These are phyloP conservation scores for Apiospora malaysiana DNA, from an alignment of 2,329 filamentous ascomycete genomes.

Conservation along the genomic window DNA sequence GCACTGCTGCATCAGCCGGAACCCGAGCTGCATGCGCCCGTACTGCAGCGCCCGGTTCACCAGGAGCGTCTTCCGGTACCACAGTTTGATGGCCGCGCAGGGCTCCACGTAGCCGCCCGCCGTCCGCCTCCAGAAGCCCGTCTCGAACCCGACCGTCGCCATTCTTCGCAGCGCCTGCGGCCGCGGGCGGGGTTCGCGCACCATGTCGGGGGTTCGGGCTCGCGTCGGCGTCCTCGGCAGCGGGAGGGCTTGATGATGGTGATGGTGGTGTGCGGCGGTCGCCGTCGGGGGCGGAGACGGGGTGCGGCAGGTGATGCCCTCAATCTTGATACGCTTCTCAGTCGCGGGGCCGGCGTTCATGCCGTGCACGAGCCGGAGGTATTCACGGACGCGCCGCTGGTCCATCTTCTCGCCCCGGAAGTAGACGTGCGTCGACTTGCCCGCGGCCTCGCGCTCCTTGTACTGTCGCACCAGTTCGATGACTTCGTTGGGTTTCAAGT, in stretches of 20 bases:
- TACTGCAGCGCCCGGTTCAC: background rate
- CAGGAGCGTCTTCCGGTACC: background rate
- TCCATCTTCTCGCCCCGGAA: conserved; percentile 16
- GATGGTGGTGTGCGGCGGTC: background rate
- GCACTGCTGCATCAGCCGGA: conserved; percentile 6
- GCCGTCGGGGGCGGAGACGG: background rate
- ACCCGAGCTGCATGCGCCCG: conserved; percentile 5
- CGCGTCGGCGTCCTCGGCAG: background rate
- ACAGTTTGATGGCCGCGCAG: background rate
- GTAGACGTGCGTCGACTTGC: background rate
- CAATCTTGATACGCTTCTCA: conserved; percentile 7
- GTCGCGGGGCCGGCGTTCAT: background rate
- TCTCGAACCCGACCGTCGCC: background rate
- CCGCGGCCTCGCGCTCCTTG: background rate
- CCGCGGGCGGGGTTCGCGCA: background rate
- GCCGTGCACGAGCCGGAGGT: conserved; percentile 10
- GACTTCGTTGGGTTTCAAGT: background rate
- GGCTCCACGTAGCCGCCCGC: background rate
- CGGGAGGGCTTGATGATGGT: background rate
- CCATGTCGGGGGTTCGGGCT: background rate
- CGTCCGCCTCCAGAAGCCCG: background rate
- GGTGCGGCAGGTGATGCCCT: conserved; percentile 14
- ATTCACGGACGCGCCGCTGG: conserved; percentile 7
- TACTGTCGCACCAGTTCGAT: conserved; percentile 5
- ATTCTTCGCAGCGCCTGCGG: background rate